Evolutionary conservation across 2,329 filamentous ascomycete genomes (phyloP).

Genomic region (Trichoderma sp.): DNA sequence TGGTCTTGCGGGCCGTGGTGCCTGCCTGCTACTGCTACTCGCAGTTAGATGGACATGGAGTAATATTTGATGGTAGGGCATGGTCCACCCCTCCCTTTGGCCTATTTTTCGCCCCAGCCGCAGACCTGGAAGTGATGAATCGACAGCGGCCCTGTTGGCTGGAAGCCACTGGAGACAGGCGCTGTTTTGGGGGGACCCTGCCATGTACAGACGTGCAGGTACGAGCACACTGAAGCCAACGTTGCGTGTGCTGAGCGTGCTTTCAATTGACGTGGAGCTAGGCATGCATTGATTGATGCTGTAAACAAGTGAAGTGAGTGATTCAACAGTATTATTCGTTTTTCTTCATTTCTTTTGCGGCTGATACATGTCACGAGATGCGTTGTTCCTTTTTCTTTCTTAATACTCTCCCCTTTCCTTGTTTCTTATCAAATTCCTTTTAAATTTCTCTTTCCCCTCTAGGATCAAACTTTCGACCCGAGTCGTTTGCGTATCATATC

Average conservation of each 20-base stretch:
- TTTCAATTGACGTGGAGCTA: not conserved
- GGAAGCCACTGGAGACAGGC: not conserved
- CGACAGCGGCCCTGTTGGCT: constrained; percentile 17
- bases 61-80: not conserved
- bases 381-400: not conserved
- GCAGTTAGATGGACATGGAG: not conserved
- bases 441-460: not conserved
- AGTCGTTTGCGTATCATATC: constrained; percentile 24
- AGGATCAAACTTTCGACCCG: constrained; percentile 16
- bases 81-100: not conserved
- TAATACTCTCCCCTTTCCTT: not conserved
- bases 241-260: not conserved
- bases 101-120: constrained; percentile 15
- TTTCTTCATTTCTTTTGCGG: not conserved
- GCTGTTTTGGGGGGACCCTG: not conserved
- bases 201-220: not conserved
- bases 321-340: not conserved
- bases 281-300: not conserved
- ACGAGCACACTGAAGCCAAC: not conserved
- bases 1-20: not conserved
- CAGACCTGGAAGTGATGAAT: constrained; percentile 5
- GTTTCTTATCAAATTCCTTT: not conserved
- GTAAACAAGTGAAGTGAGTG: not conserved
- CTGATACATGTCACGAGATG: not conserved
- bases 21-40: not conserved